Evolutionary conservation across 805 yeast species (phyloP).

Genomic region (Starmerella potacharoeniae): DNA sequence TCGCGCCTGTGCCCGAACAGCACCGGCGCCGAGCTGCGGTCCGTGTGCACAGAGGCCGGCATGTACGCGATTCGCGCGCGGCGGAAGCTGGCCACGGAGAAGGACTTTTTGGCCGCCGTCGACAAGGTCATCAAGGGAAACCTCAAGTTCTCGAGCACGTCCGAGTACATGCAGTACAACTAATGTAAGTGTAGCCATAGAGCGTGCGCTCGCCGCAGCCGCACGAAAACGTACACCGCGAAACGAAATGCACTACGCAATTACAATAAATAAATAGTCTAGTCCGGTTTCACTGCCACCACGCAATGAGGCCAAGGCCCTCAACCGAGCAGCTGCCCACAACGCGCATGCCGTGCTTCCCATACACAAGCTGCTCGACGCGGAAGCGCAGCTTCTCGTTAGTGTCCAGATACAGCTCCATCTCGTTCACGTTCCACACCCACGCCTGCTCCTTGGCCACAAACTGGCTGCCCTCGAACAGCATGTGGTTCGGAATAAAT

Average conservation of each 20-base stretch:
- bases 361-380: conserved; percentile 76
- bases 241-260: no score
- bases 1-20: conserved; percentile 96
- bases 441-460: conserved; percentile 74
- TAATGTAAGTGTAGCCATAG: conserved; percentile 26
- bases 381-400: conserved; percentile 88
- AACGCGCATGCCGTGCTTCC: conserved; percentile 67
- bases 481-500: conserved; percentile 68
- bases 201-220: no score
- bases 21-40: conserved; percentile 96
- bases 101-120: conserved; percentile 94
- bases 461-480: conserved; percentile 68
- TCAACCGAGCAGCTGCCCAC: conserved; percentile 87
- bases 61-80: conserved; percentile 99
- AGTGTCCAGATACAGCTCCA: conserved; percentile 71
- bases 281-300: conserved; percentile 50
- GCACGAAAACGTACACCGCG: no score
- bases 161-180: conserved; percentile 97
- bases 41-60: conserved; percentile 99
- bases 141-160: conserved; percentile 92
- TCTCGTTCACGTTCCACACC: conserved; percentile 76
- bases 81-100: conserved; percentile 95
- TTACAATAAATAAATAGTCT: background rate
- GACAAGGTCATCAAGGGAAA: conserved; percentile 98
- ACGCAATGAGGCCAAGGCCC: conserved; percentile 90